phyloP scores from a whole-genome alignment of 148 eudicot genomes.

The Nepenthes mirabilis region DNA sequence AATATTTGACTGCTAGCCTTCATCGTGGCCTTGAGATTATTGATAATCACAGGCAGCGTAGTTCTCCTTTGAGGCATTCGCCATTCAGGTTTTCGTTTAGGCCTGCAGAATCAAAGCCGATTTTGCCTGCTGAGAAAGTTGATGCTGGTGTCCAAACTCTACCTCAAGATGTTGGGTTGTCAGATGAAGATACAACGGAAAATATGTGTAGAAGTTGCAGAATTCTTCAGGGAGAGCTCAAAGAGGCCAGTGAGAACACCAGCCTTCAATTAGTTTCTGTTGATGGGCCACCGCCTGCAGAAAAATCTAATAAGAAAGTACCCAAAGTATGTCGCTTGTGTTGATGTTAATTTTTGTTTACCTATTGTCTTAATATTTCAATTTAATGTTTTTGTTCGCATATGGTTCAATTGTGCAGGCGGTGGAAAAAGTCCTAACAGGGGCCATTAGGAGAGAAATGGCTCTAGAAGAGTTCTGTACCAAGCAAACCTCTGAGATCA shows the following conservation, averaged over 20 bases:
- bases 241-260: constrained; percentile 30
- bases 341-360: neutral
- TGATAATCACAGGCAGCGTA: constrained; percentile 35
- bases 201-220: constrained; percentile 61
- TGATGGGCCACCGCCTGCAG: constrained; percentile 36
- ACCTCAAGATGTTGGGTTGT: constrained; percentile 22
- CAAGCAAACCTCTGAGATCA: constrained; percentile 70
- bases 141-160: constrained; percentile 80
- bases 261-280: constrained; percentile 65
- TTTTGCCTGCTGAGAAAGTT: constrained; percentile 44
- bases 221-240: constrained; percentile 20
- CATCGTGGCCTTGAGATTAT: constrained; percentile 76
- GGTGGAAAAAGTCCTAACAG: constrained; percentile 87
- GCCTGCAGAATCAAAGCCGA: constrained; percentile 41
- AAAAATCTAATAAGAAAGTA: constrained; percentile 48
- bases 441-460: constrained; percentile 97
- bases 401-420: constrained; percentile 38
- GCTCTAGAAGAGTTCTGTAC: constrained; percentile 81
- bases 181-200: constrained; percentile 17
- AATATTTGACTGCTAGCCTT: constrained; percentile 71
- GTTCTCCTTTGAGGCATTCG: constrained; percentile 58
- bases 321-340: constrained; percentile 53
- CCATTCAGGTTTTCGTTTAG: constrained; percentile 64
- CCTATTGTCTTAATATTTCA: neutral
- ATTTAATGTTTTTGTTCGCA: constrained; percentile 6